Evolutionary conservation across 1,284 basidiomycete species (phyloP), one percentile per base, ranked within the genome.

Genomic region (Moesziomyces sp.): DNA sequence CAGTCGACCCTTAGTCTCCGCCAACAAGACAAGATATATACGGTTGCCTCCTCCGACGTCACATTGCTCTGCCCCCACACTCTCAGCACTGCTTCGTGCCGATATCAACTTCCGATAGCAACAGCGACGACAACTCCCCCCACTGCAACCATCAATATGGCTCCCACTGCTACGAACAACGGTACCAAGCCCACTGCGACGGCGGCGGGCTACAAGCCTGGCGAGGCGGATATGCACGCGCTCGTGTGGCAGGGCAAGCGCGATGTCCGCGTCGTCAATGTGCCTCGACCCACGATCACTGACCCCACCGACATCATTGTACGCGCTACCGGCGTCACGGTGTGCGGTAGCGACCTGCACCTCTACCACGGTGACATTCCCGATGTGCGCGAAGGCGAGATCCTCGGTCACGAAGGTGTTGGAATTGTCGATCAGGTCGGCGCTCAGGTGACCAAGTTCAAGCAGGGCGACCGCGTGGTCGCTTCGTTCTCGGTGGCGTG

Each of bases 401-500:
- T 76, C 19, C 58, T 80, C 8, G 80, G 80, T 43, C 79, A 82
- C 65, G 80, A 82, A 44, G 77, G 77, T 40, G 74, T 79, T 3
- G 79, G 81, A 46, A 40, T 78, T 28, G 68, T 83, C 56, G 64
- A 75, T 3, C 65, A 77, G 44, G 78, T 81, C 43, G 80, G 78
- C 45, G 47, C 65, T 3, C 47, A 53, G 14, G 66, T 81, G 13
- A 69, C 56, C 47, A 56, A 60, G n/a, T 50, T 79, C 59, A 72
- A 73, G 59, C 48, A 52, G 0, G 79, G 79, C 33, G 80, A 78
- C 52, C 71, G 77, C 23, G 81, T 79, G 13, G 75, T 92, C 14
- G 88, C 89, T 0, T 89, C 89, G 0, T 93, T 92, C 88, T 90
- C 92, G 76, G 89, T 92, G 56, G 90, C 90, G 0, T 93, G 92